Evolutionary conservation across 2,329 filamentous ascomycete genomes (phyloP).

Genomic region (Aureobasidium sp.): DNA sequence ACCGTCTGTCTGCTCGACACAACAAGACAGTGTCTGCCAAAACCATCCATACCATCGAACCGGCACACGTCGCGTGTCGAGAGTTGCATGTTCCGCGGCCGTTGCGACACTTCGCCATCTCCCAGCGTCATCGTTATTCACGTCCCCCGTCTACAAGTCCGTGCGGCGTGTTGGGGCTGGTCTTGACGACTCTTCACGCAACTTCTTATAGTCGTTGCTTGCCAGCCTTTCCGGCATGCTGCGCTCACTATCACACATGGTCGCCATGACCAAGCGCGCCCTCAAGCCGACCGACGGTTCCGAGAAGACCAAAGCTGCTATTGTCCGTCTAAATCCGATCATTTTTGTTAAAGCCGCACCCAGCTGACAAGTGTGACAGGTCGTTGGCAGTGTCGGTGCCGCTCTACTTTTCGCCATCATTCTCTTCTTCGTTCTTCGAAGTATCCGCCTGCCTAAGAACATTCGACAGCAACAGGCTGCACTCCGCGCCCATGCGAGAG

Average conservation of each 20-base stretch:
- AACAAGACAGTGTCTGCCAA: background rate
- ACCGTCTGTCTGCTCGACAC: background rate
- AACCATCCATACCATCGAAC: background rate
- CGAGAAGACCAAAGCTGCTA: conserved; percentile 12
- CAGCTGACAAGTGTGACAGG: conserved; percentile 7
- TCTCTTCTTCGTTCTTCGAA: conserved; percentile 12
- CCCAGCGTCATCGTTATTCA: conserved; percentile 8
- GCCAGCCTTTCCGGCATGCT: conserved; percentile 6
- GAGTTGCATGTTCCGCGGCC: background rate
- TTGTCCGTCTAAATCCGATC: background rate
- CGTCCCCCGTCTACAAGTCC: conserved; percentile 1
- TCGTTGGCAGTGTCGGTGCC: conserved; percentile 16
- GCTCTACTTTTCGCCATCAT: conserved; percentile 16
- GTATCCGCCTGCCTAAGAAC: background rate
- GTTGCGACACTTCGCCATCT: background rate
- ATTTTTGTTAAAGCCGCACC: background rate
- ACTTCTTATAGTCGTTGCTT: conserved; percentile 4
- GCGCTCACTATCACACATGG: conserved; percentile 1
- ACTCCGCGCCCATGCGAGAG: background rate
- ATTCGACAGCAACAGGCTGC: background rate
- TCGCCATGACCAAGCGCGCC: conserved; percentile 8
- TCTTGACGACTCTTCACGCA: background rate
- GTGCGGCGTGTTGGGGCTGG: conserved; percentile 12
- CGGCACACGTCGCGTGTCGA: background rate
- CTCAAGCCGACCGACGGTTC: background rate